Conservation (phyloP, 371 early-diverging fungal species). For the Cokeromyces recurvatus region DNA sequence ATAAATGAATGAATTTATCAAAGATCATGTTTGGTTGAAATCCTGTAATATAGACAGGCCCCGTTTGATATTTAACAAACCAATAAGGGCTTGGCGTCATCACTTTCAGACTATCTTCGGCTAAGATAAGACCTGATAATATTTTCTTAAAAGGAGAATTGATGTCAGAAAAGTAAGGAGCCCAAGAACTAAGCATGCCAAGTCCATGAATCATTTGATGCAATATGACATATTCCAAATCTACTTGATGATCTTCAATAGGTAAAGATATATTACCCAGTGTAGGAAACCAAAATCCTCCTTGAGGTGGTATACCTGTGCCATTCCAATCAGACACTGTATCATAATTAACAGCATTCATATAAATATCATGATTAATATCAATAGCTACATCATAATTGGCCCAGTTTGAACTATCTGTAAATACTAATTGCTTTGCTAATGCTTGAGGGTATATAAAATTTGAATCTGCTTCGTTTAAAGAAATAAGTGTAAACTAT, state of each 20-base stretch:
- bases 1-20: slow-evolving; percentile 27
- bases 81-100: slow-evolving; percentile 28
- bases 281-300: slow-evolving; percentile 21
- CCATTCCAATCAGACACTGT: slow-evolving; percentile 7
- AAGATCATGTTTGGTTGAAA: slow-evolving; percentile 34
- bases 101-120: slow-evolving; percentile 17
- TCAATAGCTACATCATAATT: slow-evolving; percentile 23
- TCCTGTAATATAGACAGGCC: slow-evolving; percentile 23
- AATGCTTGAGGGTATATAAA: slow-evolving; percentile 34
- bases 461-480: slow-evolving; percentile 23
- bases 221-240: slow-evolving; percentile 27
- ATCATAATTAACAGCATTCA: slow-evolving; percentile 15
- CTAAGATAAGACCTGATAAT: slow-evolving; percentile 11
- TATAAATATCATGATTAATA: slow-evolving; percentile 31
- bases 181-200: slow-evolving; percentile 34
- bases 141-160: slow-evolving; percentile 26
- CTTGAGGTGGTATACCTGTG: background rate
- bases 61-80: slow-evolving; percentile 12
- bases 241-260: slow-evolving; percentile 24
- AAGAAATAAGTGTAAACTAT: slow-evolving; percentile 16
- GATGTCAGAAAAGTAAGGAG: slow-evolving; percentile 25
- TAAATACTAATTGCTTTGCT: slow-evolving; percentile 26
- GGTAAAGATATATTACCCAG: background rate
- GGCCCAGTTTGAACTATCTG: slow-evolving; percentile 20
- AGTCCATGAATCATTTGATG: slow-evolving; percentile 35